These are phyloP conservation scores for Sporothrix pseudoabietina DNA, from an alignment of 2,329 filamentous ascomycete species.

Conservation along the genomic window DNA sequence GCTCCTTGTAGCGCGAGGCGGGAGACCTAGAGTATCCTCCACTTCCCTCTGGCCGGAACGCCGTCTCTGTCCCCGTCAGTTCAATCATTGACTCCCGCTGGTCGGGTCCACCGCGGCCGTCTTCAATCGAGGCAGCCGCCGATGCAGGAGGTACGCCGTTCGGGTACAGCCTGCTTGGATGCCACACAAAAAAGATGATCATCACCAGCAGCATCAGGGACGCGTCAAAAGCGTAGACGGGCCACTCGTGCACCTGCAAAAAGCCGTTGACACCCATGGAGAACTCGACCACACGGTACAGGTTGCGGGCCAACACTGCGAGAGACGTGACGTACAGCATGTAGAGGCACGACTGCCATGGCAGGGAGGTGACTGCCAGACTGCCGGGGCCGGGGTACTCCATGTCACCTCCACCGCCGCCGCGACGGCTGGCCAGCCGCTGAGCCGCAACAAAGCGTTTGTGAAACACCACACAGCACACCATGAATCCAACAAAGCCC, in stretches of 20 bases:
- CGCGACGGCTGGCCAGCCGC: background rate
- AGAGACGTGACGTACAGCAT: slow-evolving; percentile 45
- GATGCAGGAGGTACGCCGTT: background rate
- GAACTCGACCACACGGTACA: slow-evolving; percentile 55
- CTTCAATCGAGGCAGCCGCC: background rate
- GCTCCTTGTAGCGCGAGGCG: background rate
- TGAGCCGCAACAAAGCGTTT: slow-evolving; percentile 29
- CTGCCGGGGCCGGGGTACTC: background rate
- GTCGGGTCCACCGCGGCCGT: background rate
- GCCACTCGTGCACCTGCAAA: slow-evolving; percentile 46
- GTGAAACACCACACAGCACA: slow-evolving; percentile 51
- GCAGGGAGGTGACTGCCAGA: slow-evolving; percentile 21
- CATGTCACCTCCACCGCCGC: background rate
- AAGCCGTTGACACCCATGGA: slow-evolving; percentile 47
- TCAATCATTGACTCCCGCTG: slow-evolving; percentile 26
- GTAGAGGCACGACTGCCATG: slow-evolving; percentile 42
- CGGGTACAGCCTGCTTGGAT: slow-evolving; percentile 34
- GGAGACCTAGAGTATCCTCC: background rate
- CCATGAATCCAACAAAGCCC: slow-evolving; percentile 57
- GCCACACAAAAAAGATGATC: slow-evolving; percentile 33
- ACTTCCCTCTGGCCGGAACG: background rate
- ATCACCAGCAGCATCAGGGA: slow-evolving; percentile 44
- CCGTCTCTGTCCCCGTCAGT: slow-evolving; percentile 16
- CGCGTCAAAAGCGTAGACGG: slow-evolving; percentile 50
- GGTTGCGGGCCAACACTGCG: slow-evolving; percentile 48